A percentile compares a stretch with the other conserved stretches of the same genome.
Conservation (phyloP, 495 filamentous ascomycete genomes). For the Podospora sp. region DNA sequence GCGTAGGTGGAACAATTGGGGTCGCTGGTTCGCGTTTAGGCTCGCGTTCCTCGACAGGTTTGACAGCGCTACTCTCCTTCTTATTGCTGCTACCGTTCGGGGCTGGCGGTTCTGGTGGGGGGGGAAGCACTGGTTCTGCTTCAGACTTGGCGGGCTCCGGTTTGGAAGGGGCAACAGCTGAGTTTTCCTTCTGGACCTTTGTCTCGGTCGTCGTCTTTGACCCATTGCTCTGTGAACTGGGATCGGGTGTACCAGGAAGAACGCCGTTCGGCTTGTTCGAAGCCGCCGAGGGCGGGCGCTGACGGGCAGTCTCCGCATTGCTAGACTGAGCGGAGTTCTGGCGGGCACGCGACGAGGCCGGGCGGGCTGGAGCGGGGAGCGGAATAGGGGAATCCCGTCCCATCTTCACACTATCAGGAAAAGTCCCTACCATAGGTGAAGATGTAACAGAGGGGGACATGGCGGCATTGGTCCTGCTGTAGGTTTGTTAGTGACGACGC, state of each 20-base stretch:
- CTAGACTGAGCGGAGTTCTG: conserved; percentile 64
- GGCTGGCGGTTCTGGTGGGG: conserved; percentile 26
- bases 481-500: conserved; percentile 21
- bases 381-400: conserved; percentile 47
- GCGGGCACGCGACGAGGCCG: conserved; percentile 67
- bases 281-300: conserved; percentile 62
- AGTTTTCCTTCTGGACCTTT: conserved; percentile 40
- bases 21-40: conserved; percentile 37
- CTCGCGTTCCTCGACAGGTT: conserved; percentile 21
- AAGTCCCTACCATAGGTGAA: conserved; percentile 68
- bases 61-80: conserved; percentile 34
- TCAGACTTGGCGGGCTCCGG: conserved; percentile 26
- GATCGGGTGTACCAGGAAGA: conserved; percentile 33
- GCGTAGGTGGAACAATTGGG: conserved; percentile 36
- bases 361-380: conserved; percentile 47
- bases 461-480: conserved; percentile 39
- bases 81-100: conserved; percentile 28
- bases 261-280: conserved; percentile 50
- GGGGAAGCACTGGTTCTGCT: conserved; percentile 23
- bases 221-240: conserved; percentile 28
- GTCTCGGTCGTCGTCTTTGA: conserved; percentile 37
- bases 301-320: conserved; percentile 51
- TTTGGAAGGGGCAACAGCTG: conserved; percentile 20
- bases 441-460: conserved; percentile 72
- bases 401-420: conserved; percentile 52